Evolutionary conservation across 148 eudicot genomes (phyloP).

Genomic region (Selenicereus undatus): DNA sequence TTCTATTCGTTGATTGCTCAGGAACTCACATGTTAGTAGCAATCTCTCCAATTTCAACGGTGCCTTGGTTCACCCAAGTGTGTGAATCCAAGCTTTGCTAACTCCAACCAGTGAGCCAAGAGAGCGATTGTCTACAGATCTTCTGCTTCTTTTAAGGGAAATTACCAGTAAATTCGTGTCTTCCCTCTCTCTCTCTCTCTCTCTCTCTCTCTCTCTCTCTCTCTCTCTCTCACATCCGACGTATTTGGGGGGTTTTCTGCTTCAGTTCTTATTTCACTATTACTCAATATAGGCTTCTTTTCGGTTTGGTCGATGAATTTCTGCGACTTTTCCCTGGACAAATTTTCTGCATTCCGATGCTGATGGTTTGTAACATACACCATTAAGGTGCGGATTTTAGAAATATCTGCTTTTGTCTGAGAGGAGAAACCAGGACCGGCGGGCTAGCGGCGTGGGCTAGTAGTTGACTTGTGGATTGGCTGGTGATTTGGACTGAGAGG

Average conservation of each 20-base stretch:
- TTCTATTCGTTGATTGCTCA: not conserved
- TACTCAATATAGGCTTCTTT: not conserved
- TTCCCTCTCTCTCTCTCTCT: too few species aligned
- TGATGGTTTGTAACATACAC: not conserved
- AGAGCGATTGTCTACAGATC: conserved; percentile 22
- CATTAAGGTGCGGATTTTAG: not conserved
- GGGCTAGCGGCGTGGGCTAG: too few species aligned
- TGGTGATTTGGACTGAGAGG: too few species aligned
- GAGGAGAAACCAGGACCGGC: too few species aligned
- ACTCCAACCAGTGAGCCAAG: not conserved
- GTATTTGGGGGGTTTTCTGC: conserved; percentile 2
- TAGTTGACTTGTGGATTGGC: too few species aligned
- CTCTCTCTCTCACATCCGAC: not conserved
- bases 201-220: too few species aligned
- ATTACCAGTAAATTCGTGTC: not conserved
- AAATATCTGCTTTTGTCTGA: too few species aligned
- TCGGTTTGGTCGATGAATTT: not conserved
- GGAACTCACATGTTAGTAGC: not conserved
- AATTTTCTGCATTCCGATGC: not conserved
- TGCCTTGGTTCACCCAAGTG: not conserved
- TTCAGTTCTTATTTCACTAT: conserved; percentile 8
- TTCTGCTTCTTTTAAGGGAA: conserved; percentile 11
- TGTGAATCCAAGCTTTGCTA: too few species aligned
- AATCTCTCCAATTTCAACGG: not conserved
- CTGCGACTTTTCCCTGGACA: not conserved